These are phyloP conservation scores for Colletotrichum sp. DNA, from an alignment of 2,329 filamentous ascomycete species.

Conservation along the genomic window DNA sequence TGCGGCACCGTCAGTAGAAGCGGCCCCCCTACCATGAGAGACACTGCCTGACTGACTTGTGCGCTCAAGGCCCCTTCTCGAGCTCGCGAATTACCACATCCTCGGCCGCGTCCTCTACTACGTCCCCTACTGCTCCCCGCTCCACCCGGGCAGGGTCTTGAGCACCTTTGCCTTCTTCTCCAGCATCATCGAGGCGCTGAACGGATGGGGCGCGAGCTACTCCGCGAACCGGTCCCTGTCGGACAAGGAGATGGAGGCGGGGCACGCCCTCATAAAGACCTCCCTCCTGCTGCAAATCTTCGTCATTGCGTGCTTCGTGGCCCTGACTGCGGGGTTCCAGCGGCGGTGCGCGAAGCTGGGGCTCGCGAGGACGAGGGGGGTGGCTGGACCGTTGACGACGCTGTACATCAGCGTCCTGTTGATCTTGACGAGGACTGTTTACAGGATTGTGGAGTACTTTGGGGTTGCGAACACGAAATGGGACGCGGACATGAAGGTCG, in stretches of 20 bases:
- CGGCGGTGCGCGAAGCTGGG: constrained; percentile 42
- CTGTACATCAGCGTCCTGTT: constrained; percentile 57
- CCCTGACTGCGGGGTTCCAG: constrained; percentile 55
- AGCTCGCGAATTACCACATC: constrained; percentile 66
- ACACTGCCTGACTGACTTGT: background rate
- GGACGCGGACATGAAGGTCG: constrained; percentile 40
- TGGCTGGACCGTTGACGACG: constrained; percentile 45
- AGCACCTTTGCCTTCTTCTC: constrained; percentile 53
- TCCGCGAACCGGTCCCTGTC: constrained; percentile 49
- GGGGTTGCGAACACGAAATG: constrained; percentile 46
- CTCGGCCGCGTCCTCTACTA: constrained; percentile 66
- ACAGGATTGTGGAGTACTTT: constrained; percentile 65
- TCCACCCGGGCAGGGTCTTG: constrained; percentile 50
- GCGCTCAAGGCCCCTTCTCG: constrained; percentile 56
- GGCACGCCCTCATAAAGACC: constrained; percentile 53
- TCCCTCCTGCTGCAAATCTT: constrained; percentile 60
- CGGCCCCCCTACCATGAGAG: background rate
- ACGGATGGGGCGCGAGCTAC: constrained; percentile 53
- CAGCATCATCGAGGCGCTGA: constrained; percentile 51
- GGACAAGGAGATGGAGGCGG: constrained; percentile 40
- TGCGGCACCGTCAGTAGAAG: constrained; percentile 35
- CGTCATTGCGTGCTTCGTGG: constrained; percentile 54
- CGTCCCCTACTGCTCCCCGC: constrained; percentile 61
- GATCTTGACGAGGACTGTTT: constrained; percentile 60
- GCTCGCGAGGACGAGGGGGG: constrained; percentile 32